phyloP scores from a whole-genome alignment of 1,139 yeast genomes.

The Scheffersomyces titani region DNA sequence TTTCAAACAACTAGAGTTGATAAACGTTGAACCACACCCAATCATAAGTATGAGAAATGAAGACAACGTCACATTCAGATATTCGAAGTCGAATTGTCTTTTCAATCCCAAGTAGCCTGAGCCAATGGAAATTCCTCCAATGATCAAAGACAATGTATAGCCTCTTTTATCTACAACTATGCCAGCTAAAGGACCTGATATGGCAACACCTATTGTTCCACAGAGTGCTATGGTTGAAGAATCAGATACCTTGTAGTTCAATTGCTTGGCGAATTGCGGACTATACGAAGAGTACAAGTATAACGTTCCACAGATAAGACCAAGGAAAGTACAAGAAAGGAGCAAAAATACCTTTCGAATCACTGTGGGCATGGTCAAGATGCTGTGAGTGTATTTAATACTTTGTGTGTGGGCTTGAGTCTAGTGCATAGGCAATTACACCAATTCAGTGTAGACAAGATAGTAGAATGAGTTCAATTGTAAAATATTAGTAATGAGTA shows the following conservation, averaged over 20 bases:
- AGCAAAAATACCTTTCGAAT: slow-evolving; percentile 37
- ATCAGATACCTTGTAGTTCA: slow-evolving; percentile 54
- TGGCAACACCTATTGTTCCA: slow-evolving; percentile 61
- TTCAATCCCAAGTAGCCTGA: slow-evolving; percentile 50
- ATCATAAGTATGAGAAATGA: slow-evolving; percentile 41
- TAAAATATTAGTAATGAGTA: no score
- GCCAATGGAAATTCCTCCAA: slow-evolving; percentile 47
- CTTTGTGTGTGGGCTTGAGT: background rate
- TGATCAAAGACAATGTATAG: slow-evolving; percentile 41
- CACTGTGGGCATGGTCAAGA: slow-evolving; percentile 20
- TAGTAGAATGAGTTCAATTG: background rate
- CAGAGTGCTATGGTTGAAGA: slow-evolving; percentile 57
- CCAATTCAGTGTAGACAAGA: background rate
- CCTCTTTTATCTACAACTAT: slow-evolving; percentile 57
- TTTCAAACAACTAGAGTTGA: slow-evolving; percentile 54
- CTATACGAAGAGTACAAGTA: slow-evolving; percentile 63
- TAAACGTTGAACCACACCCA: slow-evolving; percentile 58
- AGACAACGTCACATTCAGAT: slow-evolving; percentile 33
- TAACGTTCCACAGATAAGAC: slow-evolving; percentile 62
- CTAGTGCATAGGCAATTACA: background rate
- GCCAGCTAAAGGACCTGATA: slow-evolving; percentile 62
- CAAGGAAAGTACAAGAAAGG: slow-evolving; percentile 49
- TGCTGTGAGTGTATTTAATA: background rate
- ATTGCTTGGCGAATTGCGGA: slow-evolving; percentile 59
- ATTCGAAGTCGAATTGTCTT: slow-evolving; percentile 39